Percentiles rank a stretch among this genome's conserved stretches.
Conservation (phyloP, 2,329 filamentous ascomycete genomes). For the Diplodia sapinea region DNA sequence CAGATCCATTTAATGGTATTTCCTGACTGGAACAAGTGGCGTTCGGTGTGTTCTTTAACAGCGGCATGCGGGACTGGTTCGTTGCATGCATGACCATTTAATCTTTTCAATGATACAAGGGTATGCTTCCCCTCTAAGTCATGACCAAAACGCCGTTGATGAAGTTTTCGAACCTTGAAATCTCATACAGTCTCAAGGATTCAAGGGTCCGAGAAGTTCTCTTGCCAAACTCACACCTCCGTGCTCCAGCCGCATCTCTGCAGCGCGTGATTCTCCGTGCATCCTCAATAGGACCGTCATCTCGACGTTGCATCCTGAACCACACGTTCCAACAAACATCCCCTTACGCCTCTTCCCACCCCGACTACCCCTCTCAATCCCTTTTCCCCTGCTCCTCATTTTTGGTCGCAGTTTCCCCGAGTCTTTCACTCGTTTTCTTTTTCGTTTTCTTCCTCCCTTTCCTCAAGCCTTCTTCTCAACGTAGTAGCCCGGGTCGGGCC, state of each 20-base stretch:
- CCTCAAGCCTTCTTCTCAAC: slow-evolving; percentile 62
- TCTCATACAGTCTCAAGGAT: neutral
- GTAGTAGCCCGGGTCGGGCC: slow-evolving; percentile 80
- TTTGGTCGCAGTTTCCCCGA: too few relatives aligned
- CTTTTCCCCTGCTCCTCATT: too few relatives aligned
- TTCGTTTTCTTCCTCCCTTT: neutral
- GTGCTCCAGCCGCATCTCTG: neutral
- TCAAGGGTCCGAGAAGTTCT: neutral
- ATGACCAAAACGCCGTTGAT: slow-evolving; percentile 16
- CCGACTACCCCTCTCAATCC: neutral
- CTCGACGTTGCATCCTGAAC: neutral
- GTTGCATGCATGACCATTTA: neutral
- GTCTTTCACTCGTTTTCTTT: too few relatives aligned
- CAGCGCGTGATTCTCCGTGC: neutral
- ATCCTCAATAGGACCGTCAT: neutral
- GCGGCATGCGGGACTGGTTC: neutral
- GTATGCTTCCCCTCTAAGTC: neutral
- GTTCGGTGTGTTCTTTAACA: neutral
- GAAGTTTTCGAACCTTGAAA: neutral
- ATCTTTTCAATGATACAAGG: neutral
- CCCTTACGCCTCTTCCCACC: neutral
- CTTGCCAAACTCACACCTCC: neutral
- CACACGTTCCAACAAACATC: neutral
- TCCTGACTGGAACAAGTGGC: neutral
- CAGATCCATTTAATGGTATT: neutral